These are phyloP conservation scores for Triticum dicoccoides DNA, from an alignment of 176 grass and related monocot genomes.

Conservation along the genomic window DNA sequence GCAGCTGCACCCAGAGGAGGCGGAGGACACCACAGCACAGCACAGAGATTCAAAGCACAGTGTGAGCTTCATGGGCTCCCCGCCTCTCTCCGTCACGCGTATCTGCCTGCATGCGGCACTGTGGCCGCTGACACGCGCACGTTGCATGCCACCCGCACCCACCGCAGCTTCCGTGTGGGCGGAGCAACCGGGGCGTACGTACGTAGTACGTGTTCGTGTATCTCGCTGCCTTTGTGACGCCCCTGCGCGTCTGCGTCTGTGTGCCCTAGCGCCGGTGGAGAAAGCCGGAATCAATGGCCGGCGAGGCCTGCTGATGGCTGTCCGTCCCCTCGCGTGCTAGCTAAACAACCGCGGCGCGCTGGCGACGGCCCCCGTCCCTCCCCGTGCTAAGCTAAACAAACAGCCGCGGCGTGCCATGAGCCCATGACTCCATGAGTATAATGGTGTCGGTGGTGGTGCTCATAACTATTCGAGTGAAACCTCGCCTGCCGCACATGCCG, in stretches of 20 bases:
- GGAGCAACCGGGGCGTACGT: neutral
- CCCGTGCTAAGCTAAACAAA: neutral
- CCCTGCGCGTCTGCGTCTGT: neutral
- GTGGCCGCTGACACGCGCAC: constrained; percentile 32
- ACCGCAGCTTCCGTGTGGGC: neutral
- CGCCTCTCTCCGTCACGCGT: constrained; percentile 6
- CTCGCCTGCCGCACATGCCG: constrained; percentile 21
- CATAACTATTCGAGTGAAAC: neutral
- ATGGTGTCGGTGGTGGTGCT: neutral
- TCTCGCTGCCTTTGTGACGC: neutral
- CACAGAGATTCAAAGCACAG: constrained; percentile 36
- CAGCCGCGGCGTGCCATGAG: neutral
- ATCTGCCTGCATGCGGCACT: constrained; percentile 17
- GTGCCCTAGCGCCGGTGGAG: neutral
- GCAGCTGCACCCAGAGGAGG: neutral
- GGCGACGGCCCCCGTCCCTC: too few relatives aligned
- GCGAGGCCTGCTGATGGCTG: neutral
- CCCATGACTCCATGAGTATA: neutral
- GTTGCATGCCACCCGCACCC: constrained; percentile 18
- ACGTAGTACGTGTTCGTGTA: neutral
- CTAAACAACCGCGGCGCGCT: too few relatives aligned
- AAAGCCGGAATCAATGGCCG: constrained; percentile 15
- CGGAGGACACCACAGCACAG: too few relatives aligned
- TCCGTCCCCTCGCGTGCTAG: neutral
- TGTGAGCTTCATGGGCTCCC: constrained; percentile 22